These are phyloP conservation scores for Fraxinus albicans DNA, from an alignment of 305 asterid genomes.

Conservation along the genomic window DNA sequence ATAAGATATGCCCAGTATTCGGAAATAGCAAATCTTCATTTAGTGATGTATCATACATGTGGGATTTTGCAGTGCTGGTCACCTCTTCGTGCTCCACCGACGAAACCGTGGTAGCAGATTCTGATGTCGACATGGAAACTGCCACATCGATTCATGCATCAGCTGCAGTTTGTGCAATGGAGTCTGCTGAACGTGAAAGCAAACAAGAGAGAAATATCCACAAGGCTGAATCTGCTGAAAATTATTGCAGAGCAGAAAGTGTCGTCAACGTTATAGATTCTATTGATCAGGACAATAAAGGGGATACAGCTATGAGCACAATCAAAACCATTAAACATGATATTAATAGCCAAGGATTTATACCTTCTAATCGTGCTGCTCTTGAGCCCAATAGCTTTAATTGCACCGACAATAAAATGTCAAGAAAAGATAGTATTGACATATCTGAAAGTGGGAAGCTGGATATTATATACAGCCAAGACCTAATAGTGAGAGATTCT, in stretches of 20 bases:
- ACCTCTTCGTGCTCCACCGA: constrained; percentile 97
- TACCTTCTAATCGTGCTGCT: constrained; percentile 27
- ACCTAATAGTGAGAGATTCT: constrained; percentile 63
- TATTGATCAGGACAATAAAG: constrained; percentile 35
- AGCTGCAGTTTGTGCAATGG: constrained; percentile 36
- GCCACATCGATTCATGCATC: constrained; percentile 51
- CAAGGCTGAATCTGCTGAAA: constrained; percentile 30
- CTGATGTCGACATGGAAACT: constrained; percentile 80
- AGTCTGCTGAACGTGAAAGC: constrained; percentile 48
- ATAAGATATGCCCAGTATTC: constrained; percentile 2
- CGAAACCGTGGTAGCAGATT: constrained; percentile 93
- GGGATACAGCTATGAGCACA: constrained; percentile 22
- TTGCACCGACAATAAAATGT: constrained; percentile 27
- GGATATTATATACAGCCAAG: constrained; percentile 79
- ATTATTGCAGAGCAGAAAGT: constrained; percentile 32
- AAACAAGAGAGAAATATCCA: constrained; percentile 30
- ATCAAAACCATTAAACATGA: constrained; percentile 23
- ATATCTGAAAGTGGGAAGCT: constrained; percentile 50
- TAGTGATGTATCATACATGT: constrained; percentile 1
- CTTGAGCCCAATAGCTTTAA: constrained; percentile 24
- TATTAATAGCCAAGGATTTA: constrained; percentile 29
- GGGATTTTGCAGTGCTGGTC: constrained; percentile 63
- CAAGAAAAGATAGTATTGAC: constrained; percentile 39
- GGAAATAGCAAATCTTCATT: constrained; percentile 1
- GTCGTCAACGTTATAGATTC: constrained; percentile 38